phyloP scores from a whole-genome alignment of 192 early-diverging fungal genomes.

The Coemansia sp. region DNA sequence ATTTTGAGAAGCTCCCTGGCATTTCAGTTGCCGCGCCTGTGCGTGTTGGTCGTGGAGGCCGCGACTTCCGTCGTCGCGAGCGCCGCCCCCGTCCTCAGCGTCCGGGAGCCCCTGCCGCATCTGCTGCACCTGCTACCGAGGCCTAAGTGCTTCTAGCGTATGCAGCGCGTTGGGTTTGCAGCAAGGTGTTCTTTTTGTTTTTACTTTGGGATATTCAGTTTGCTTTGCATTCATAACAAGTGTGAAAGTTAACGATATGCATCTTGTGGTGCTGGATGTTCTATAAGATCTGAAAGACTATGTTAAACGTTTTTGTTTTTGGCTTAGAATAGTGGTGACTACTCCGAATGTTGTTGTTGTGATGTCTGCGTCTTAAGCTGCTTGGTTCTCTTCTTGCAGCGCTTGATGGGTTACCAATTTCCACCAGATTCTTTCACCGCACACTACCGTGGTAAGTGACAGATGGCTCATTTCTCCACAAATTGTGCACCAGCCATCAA shows the following conservation, averaged over 20 bases:
- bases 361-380: too few species aligned
- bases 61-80: conserved; percentile 51
- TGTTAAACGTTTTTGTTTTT: background rate
- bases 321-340: too few species aligned
- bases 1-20: conserved; percentile 89
- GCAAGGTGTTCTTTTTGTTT: background rate
- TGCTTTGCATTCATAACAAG: background rate
- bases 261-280: background rate
- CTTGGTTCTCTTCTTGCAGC: too few species aligned
- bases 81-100: conserved; percentile 44
- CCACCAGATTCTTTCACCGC: too few species aligned
- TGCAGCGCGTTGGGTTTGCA: background rate
- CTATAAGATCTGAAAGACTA: background rate
- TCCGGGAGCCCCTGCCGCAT: conserved; percentile 34
- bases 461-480: too few species aligned
- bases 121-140: conserved; percentile 33
- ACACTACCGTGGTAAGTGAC: too few species aligned
- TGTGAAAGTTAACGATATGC: background rate
- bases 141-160: conserved; percentile 21
- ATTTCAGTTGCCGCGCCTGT: conserved; percentile 64
- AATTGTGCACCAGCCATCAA: too few species aligned
- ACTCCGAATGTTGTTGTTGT: too few species aligned
- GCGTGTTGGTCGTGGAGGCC: conserved; percentile 45
- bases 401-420: too few species aligned
- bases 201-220: background rate